Base-by-base conservation (phyloP, 1,139 yeast genomes). In the Hemisphaericaspora lyxosophila region DNA sequence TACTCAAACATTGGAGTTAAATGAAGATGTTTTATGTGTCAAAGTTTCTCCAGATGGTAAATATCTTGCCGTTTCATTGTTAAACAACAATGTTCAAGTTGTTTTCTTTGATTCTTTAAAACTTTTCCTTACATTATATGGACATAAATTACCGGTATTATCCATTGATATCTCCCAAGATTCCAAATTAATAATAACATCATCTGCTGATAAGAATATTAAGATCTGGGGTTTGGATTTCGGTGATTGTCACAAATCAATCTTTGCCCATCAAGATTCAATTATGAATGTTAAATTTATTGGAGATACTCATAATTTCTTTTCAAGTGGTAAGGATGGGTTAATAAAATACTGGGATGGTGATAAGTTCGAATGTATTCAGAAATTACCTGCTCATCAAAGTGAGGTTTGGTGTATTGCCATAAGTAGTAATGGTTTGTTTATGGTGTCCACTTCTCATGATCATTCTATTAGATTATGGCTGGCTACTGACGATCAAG, bases 211-310 rank as follows among this genome's bases (percentile, higher is more conserved):
- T 64, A 92, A 92, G 62, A 92, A 92, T 62, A 87, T 92, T 56
- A 89, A 94, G 61, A 85, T 92, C 42, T 92, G 99, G 99, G 99
- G 99, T 35, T 69, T 94, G 44, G 98, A 92, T 60, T 92, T 92
- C 60, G 99, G 99, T 62, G 99, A 92, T 62, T 92, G 98, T 69
- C 98, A 92, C 62, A 85, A 84, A 59, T 90, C 97, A 3, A 80
- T 92, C 24, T 92, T 94, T 60, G 99, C 95, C 1, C 99, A 92
- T 57, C 96, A 89, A 55, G 99, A 92, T 59, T 83, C 96, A 4
- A 85, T 92, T 43, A 87, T 92, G 95, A 75, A 77, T 49, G 96
- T 90, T 25, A 77, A 69, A 44, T 92, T 92, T 55, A 76, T 89
- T 44, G 94, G 95, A 2, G 83, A 81, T 13, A 74, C 86, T 9